A percentile compares a stretch with the other conserved stretches of the same genome.
phyloP scores from a whole-genome alignment of 108 stramenopile genomes.

The Fragilaria radians region DNA sequence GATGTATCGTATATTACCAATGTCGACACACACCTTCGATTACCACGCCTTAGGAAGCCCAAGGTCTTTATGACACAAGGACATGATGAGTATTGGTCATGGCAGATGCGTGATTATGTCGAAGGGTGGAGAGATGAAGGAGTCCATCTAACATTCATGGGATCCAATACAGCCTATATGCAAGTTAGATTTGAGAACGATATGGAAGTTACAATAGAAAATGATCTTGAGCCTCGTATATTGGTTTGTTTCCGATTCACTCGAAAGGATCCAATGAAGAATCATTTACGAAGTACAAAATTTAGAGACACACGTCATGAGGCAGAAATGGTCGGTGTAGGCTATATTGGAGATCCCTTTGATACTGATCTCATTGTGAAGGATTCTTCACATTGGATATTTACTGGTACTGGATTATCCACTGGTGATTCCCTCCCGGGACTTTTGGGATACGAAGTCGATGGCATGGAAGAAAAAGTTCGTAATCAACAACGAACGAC shows the following conservation, averaged over 20 bases:
- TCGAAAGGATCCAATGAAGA: slow-evolving; percentile 13
- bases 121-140: slow-evolving; percentile 5
- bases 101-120: slow-evolving; percentile 6
- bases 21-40: slow-evolving; percentile 6
- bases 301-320: neutral
- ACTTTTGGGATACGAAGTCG: slow-evolving; percentile 12
- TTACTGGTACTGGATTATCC: slow-evolving; percentile 4
- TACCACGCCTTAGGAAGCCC: neutral
- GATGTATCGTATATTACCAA: slow-evolving; percentile 9
- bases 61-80: slow-evolving; percentile 14
- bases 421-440: slow-evolving; percentile 7
- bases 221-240: neutral
- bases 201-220: neutral
- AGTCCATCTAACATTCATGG: slow-evolving; percentile 12
- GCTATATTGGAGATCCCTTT: slow-evolving; percentile 11
- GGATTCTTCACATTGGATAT: slow-evolving; percentile 10
- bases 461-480: neutral
- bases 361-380: slow-evolving; percentile 6
- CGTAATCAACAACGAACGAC: neutral
- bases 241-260: slow-evolving; percentile 8
- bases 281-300: neutral
- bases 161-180: slow-evolving; percentile 11
- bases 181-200: slow-evolving; percentile 12
- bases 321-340: slow-evolving; percentile 6
- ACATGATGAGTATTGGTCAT: slow-evolving; percentile 21